Evolutionary conservation across 2,329 filamentous ascomycete genomes (phyloP).

Genomic region (Xylaria sp.): DNA sequence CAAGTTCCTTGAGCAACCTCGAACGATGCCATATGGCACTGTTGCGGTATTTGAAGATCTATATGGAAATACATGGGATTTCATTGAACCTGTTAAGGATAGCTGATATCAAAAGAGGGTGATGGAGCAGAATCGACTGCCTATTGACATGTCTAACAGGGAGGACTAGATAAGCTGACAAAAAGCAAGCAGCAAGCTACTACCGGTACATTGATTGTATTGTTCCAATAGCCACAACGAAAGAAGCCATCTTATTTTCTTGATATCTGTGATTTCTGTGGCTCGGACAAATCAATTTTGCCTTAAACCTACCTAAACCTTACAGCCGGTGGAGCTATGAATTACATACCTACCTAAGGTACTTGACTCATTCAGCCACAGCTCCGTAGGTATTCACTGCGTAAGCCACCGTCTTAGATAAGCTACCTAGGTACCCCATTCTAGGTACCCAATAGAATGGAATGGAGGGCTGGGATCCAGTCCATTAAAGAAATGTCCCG

Average conservation of each 20-base stretch:
- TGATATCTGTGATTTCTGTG: no score
- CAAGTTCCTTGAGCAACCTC: constrained; percentile 31
- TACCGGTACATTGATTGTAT: not conserved
- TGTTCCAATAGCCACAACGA: no score
- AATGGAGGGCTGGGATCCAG: not conserved
- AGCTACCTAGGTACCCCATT: no score
- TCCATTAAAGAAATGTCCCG: constrained; percentile 2
- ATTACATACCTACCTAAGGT: no score
- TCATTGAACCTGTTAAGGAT: constrained; percentile 20
- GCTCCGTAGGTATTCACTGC: no score
- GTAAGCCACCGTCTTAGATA: not conserved
- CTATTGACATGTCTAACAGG: not conserved
- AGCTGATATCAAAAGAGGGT: not conserved
- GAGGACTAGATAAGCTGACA: not conserved
- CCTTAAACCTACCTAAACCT: no score
- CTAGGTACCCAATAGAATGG: not conserved
- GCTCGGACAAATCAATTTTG: no score
- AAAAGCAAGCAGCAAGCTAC: not conserved
- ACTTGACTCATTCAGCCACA: no score
- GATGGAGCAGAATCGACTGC: not conserved
- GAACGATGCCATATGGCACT: constrained; percentile 30
- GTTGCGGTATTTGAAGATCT: constrained; percentile 32
- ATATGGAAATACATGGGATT: constrained; percentile 35
- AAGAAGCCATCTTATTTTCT: no score
- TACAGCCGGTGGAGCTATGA: no score